Evolutionary conservation across 805 yeast genomes (phyloP), one percentile per base, ranked within the genome.

Genomic region (Cyberlindnera subsufficiens): DNA sequence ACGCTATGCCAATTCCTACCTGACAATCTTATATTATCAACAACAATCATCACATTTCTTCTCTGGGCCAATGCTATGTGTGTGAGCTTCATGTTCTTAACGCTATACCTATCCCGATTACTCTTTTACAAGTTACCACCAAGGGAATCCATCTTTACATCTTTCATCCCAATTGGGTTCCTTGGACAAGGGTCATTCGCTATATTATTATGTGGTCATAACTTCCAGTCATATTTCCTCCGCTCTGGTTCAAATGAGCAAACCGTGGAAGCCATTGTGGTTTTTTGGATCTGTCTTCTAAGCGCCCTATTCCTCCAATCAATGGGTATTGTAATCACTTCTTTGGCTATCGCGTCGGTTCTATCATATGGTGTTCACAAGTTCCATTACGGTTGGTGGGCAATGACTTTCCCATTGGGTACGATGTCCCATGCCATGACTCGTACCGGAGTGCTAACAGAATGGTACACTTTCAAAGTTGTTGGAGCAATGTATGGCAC

Each of bases 321-420:
- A 3, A 68, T 75, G 54, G 91, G 87, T 1, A 74, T 73, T 51
- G 80, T 78, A 58, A 68, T 82, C 59, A 77, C 76, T 0, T 55
- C 71, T 15, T 53, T 72, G 9, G 72, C 79, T 1, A 33, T 69
- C 3, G 37, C 63, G 2, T 57, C 69, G 20, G 61, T 67, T 2
- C 9, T 62, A 1, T 51, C 54, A 17, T 54, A 58, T 30, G 72
- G 71, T 0, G 55, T 60, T 4, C 61, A 60, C 16, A 42, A 50
- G 29, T 80, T 78, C 65, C 65, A 68, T 25, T 69, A 70, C 49
- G 72, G 76, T 1, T 78, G 79, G 78, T 86, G 96, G 96, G 80
- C 89, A 15, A 75, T 85, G 69, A 85, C 96, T 49, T 89, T 89
- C 80, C 96, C 96, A 4, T 55, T 88, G 53, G 96, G 96, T 2